A percentile compares a stretch with the other conserved stretches of the same genome.
Conservation (phyloP, 164 flowering plant species). For the Platanus orientalis region DNA sequence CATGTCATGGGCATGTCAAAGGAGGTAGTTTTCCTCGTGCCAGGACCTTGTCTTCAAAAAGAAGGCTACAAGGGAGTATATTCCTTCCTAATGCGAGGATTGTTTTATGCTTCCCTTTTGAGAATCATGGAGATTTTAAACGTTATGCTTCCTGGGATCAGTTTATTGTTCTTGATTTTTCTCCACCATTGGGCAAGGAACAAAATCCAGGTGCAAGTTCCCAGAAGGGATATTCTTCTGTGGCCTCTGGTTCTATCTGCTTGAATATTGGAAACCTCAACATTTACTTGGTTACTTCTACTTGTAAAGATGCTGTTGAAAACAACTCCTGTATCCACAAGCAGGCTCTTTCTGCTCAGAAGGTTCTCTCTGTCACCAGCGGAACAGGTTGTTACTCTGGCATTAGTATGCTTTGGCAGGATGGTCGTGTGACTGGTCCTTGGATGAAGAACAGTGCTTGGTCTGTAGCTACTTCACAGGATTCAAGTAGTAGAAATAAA, state of each 20-base stretch:
- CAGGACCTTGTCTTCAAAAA: conserved; percentile 23
- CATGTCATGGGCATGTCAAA: conserved; percentile 20
- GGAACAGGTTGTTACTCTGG: conserved; percentile 30
- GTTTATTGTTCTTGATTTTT: conserved; percentile 68
- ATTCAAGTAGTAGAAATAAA: conserved; percentile 33
- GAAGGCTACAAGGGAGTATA: conserved; percentile 45
- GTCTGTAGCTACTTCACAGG: conserved; percentile 51
- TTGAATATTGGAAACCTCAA: conserved; percentile 49
- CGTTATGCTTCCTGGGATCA: conserved; percentile 44
- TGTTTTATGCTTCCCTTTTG: conserved; percentile 64
- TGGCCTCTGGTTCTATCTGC: conserved; percentile 43
- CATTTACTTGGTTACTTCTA: conserved; percentile 39
- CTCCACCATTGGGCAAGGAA: conserved; percentile 31
- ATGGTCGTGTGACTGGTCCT: conserved; percentile 59
- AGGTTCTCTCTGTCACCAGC: conserved; percentile 40
- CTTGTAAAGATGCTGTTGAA: conserved; percentile 16
- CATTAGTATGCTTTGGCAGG: conserved; percentile 75
- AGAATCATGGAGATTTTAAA: conserved; percentile 23
- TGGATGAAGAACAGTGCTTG: conserved; percentile 62
- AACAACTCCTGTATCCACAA: conserved; percentile 11
- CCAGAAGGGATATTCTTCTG: conserved; percentile 22
- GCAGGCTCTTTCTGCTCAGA: conserved; percentile 34
- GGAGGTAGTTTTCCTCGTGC: conserved; percentile 15
- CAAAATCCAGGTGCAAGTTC: conserved; percentile 20
- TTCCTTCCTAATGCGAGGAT: conserved; percentile 57